Conservation (phyloP, 1,284 basidiomycete species). For the Microbotryum silenes-acaulis region DNA sequence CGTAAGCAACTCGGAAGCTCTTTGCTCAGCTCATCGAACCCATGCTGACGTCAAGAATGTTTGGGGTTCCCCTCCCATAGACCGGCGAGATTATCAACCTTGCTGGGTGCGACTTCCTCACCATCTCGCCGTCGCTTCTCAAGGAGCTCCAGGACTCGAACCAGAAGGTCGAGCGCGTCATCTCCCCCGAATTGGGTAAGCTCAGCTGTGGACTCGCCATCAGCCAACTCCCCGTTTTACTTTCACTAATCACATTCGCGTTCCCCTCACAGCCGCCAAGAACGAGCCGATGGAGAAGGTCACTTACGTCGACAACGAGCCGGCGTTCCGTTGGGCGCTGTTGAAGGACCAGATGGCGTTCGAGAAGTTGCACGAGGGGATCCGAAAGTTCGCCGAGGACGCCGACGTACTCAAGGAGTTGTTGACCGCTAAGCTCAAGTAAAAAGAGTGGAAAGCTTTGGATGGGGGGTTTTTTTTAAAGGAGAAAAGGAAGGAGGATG, state of each 20-base stretch:
- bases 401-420: constrained; percentile 79
- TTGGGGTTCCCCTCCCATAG: constrained; percentile 44
- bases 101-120: constrained; percentile 93
- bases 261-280: constrained; percentile 46
- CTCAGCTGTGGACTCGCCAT: background rate
- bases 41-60: background rate
- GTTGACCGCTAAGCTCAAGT: constrained; percentile 66
- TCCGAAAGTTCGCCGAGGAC: constrained; percentile 74
- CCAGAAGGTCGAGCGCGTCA: constrained; percentile 72
- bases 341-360: constrained; percentile 87
- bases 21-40: background rate
- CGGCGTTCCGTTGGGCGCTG: constrained; percentile 89
- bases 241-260: background rate
- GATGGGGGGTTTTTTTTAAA: no score
- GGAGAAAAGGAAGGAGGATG: no score
- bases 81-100: constrained; percentile 86
- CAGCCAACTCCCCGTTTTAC: no score
- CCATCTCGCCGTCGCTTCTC: constrained; percentile 82
- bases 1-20: constrained; percentile 45
- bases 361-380: constrained; percentile 87
- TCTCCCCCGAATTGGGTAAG: constrained; percentile 62
- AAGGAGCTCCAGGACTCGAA: constrained; percentile 83
- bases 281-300: constrained; percentile 68
- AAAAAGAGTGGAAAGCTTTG: background rate
- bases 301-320: constrained; percentile 81